phyloP scores from a whole-genome alignment of 2,329 filamentous ascomycete genomes.

The Nemania abortiva region DNA sequence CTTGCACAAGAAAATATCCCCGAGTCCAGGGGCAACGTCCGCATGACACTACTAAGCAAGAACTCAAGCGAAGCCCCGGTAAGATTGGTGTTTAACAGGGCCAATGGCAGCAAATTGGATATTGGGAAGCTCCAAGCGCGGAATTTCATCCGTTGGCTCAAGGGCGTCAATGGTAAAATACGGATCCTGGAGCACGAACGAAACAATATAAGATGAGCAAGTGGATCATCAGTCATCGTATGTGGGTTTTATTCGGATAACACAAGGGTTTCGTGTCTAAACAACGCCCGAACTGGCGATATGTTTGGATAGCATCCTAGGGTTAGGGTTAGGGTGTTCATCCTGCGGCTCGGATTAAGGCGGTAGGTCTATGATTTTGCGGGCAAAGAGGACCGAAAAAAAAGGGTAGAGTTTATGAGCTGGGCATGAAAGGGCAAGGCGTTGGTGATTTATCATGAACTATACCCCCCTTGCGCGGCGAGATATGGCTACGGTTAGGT shows the following conservation, averaged over 20 bases:
- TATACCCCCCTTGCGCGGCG: no score
- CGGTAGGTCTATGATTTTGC: no score
- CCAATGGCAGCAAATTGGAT: constrained; percentile 36
- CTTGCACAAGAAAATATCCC: constrained; percentile 37
- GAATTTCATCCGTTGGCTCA: constrained; percentile 45
- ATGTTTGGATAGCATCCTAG: not conserved
- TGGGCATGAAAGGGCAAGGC: no score
- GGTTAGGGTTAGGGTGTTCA: not conserved
- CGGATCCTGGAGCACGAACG: constrained; percentile 31
- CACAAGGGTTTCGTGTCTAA: not conserved
- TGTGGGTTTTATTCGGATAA: constrained; percentile 1
- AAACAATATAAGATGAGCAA: not conserved
- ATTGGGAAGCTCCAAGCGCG: constrained; percentile 44
- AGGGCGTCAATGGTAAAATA: constrained; percentile 36
- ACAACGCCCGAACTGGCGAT: no score
- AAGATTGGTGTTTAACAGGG: constrained; percentile 44
- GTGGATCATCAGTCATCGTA: no score
- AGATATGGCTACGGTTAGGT: no score
- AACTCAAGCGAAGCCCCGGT: constrained; percentile 7
- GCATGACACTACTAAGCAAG: constrained; percentile 32
- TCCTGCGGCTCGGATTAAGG: no score
- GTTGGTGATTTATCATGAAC: no score
- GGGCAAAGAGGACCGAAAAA: no score
- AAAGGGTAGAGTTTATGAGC: no score
- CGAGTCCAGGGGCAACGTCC: constrained; percentile 35